Percentiles rank a stretch among this genome's conserved stretches.
Evolutionary conservation across 2,329 filamentous ascomycete species (phyloP).

Genomic region (Fusarium pseudonygamai): DNA sequence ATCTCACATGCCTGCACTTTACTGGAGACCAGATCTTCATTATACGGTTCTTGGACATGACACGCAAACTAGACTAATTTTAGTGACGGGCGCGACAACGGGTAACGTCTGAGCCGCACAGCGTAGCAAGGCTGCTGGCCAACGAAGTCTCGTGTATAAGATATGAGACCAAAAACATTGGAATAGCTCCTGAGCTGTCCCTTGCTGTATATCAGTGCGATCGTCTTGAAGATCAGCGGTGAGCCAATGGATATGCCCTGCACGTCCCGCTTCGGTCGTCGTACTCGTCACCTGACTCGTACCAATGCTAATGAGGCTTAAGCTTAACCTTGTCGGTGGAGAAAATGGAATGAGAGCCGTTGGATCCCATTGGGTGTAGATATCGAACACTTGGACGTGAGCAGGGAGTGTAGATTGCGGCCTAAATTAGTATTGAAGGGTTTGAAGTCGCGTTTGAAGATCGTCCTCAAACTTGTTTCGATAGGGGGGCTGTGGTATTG

Average conservation of each 20-base stretch:
- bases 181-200: neutral
- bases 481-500: constrained; percentile 1
- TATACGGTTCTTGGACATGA: neutral
- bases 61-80: constrained; percentile 21
- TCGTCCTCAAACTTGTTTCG: constrained; percentile 20
- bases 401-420: constrained; percentile 9
- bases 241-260: constrained; percentile 14
- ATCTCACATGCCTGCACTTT: neutral
- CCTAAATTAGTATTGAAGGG: neutral
- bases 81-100: neutral
- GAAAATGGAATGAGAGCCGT: neutral
- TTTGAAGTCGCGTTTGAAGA: constrained; percentile 6
- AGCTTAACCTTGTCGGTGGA: neutral
- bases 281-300: constrained; percentile 15
- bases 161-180: neutral
- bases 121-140: neutral
- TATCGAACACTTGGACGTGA: neutral
- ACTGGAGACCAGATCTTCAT: constrained; percentile 16
- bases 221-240: constrained; percentile 24
- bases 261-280: neutral
- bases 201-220: constrained; percentile 18
- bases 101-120: constrained; percentile 13
- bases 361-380: neutral
- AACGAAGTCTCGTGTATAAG: neutral
- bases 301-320: constrained; percentile 10